Evolutionary conservation across 1,284 basidiomycete genomes (phyloP).

Genomic region (Ceratobasidium sp.): DNA sequence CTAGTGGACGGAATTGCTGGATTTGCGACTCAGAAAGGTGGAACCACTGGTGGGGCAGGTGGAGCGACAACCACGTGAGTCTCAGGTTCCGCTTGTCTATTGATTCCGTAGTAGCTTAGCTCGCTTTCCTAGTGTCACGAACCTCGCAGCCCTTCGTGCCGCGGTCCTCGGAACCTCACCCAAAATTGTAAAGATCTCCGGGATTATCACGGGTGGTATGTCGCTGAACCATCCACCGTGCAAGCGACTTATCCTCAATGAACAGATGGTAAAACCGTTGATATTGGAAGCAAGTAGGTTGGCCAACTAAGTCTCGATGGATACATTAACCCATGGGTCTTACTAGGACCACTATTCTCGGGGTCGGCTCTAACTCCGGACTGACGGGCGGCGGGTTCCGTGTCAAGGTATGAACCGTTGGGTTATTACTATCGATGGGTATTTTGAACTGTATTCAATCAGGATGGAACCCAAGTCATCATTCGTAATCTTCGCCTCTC

Average conservation of each 20-base stretch:
- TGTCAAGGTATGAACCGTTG: constrained; percentile 7
- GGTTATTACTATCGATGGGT: not conserved
- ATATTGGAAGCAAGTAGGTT: constrained; percentile 36
- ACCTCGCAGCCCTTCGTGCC: constrained; percentile 38
- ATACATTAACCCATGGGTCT: not conserved
- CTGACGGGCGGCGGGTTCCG: constrained; percentile 36
- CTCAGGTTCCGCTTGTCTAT: not conserved
- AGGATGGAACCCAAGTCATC: constrained; percentile 39
- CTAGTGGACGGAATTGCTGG: constrained; percentile 33
- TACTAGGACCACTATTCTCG: not conserved
- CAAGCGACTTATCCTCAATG: not conserved
- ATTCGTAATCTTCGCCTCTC: constrained; percentile 46
- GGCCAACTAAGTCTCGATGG: no score
- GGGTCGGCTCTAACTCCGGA: constrained; percentile 12
- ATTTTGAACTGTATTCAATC: not conserved
- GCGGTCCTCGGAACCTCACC: constrained; percentile 36
- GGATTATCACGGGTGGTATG: constrained; percentile 36
- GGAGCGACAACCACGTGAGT: constrained; percentile 31
- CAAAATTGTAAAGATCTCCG: constrained; percentile 39
- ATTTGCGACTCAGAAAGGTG: constrained; percentile 35
- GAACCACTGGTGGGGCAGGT: constrained; percentile 37
- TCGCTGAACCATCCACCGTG: not conserved
- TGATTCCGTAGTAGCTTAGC: not conserved
- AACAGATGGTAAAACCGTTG: constrained; percentile 31
- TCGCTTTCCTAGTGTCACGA: constrained; percentile 31